These are phyloP conservation scores for Schwanniomyces sp. DNA, from an alignment of 805 yeast genomes.

Conservation along the genomic window DNA sequence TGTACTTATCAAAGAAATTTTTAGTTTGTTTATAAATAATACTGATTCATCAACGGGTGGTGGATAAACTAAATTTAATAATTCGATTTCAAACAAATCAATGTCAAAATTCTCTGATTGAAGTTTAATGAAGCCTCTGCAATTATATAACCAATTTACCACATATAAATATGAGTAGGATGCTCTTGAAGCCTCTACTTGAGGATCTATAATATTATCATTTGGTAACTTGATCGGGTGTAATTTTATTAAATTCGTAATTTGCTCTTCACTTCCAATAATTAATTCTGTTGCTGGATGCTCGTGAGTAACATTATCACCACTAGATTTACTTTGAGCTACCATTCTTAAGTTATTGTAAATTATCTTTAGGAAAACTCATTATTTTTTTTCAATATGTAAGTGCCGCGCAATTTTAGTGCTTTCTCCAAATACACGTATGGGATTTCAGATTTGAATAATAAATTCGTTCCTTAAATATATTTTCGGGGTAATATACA, in stretches of 20 bases:
- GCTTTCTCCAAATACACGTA: not conserved
- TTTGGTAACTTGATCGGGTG: slow-evolving; percentile 20
- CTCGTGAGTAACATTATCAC: slow-evolving; percentile 4
- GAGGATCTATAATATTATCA: slow-evolving; percentile 8
- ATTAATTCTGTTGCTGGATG: slow-evolving; percentile 10
- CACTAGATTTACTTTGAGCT: slow-evolving; percentile 6
- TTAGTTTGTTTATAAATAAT: slow-evolving; percentile 43
- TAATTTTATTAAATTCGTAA: slow-evolving; percentile 14
- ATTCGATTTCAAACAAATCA: slow-evolving; percentile 62
- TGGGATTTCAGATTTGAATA: too few species aligned
- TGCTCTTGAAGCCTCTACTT: slow-evolving; percentile 13
- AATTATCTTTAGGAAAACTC: not conserved
- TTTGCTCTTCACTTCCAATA: slow-evolving; percentile 18
- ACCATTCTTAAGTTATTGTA: slow-evolving; percentile 4
- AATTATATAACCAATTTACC: slow-evolving; percentile 57
- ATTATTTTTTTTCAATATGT: not conserved
- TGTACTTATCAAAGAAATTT: slow-evolving; percentile 39
- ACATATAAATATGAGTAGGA: slow-evolving; percentile 25
- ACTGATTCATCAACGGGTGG: slow-evolving; percentile 33
- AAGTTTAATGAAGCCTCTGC: slow-evolving; percentile 52
- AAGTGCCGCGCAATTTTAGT: not conserved
- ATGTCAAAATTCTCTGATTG: slow-evolving; percentile 55
- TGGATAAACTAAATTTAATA: slow-evolving; percentile 37
- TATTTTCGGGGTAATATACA: not conserved
- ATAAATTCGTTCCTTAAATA: too few species aligned